Evolutionary conservation across 1,284 basidiomycete species (phyloP).

Genomic region (Schizophyllum commune): DNA sequence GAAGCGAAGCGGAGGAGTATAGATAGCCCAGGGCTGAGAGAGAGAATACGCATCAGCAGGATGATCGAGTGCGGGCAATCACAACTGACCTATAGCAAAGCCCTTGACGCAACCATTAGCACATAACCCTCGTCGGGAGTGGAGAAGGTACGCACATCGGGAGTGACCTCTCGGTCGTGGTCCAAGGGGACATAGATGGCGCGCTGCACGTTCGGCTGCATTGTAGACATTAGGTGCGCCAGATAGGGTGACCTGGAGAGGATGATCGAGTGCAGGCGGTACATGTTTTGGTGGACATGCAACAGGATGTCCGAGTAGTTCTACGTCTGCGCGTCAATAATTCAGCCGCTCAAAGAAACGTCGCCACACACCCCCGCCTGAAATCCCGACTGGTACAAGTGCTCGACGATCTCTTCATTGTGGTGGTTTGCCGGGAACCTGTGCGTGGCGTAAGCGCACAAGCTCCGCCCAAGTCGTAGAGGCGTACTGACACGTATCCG

Average conservation of each 20-base stretch:
- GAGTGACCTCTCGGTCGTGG: constrained; percentile 72
- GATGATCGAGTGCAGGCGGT: constrained; percentile 74
- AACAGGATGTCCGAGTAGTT: constrained; percentile 76
- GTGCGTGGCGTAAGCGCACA: not conserved
- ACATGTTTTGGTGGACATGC: constrained; percentile 67
- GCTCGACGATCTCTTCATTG: constrained; percentile 65
- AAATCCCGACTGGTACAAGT: constrained; percentile 72
- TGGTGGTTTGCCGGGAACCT: constrained; percentile 25
- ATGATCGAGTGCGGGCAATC: constrained; percentile 6
- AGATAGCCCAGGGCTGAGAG: constrained; percentile 65
- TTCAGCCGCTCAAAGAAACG: constrained; percentile 1
- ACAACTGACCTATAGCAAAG: constrained; percentile 53
- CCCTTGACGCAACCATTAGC: constrained; percentile 38
- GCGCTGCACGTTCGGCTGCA: constrained; percentile 50
- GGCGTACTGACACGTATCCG: not conserved
- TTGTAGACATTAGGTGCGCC: constrained; percentile 76
- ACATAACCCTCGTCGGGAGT: constrained; percentile 11
- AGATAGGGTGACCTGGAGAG: constrained; percentile 81
- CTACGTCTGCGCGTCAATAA: constrained; percentile 27
- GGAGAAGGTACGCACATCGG: constrained; percentile 51
- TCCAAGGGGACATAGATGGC: constrained; percentile 69
- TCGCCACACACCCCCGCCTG: constrained; percentile 60
- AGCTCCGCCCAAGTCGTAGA: not conserved
- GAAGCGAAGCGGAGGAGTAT: constrained; percentile 66
- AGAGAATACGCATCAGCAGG: constrained; percentile 8